Percentiles rank a stretch among this genome's conserved stretches.
Conservation (phyloP, 2,329 filamentous ascomycete genomes). For the Verticillium tricorpus region DNA sequence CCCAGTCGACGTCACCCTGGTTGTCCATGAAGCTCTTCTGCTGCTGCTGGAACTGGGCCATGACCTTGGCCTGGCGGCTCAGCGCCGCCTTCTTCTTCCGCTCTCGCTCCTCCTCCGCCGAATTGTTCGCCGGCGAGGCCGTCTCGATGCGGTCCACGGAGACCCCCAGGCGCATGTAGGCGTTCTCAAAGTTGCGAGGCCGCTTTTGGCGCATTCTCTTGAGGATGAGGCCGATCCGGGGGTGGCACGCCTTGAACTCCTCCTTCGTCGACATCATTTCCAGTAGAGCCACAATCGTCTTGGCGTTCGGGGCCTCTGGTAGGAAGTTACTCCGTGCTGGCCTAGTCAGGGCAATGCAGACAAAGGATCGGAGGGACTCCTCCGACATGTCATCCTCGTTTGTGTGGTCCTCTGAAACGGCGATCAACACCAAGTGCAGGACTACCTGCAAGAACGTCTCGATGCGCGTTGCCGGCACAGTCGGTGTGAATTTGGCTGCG, state of each 20-base stretch:
- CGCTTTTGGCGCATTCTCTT: constrained; percentile 81
- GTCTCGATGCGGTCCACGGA: constrained; percentile 76
- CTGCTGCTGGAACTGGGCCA: constrained; percentile 97
- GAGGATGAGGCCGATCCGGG: constrained; percentile 79
- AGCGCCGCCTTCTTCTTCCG: constrained; percentile 86
- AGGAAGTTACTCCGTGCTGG: constrained; percentile 58
- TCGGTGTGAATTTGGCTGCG: constrained; percentile 63
- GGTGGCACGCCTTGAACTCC: constrained; percentile 75
- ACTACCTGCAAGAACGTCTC: constrained; percentile 92
- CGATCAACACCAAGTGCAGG: constrained; percentile 80
- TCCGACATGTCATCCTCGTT: constrained; percentile 46
- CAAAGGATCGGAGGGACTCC: constrained; percentile 60
- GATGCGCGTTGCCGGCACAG: constrained; percentile 74
- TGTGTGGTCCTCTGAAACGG: constrained; percentile 74
- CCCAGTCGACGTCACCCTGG: constrained; percentile 85
- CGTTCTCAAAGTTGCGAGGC: constrained; percentile 66
- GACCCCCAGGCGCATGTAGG: constrained; percentile 60
- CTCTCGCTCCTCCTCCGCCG: constrained; percentile 69
- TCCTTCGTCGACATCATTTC: constrained; percentile 61
- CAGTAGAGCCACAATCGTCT: constrained; percentile 61
- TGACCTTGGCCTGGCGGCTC: constrained; percentile 86
- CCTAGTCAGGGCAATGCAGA: constrained; percentile 64
- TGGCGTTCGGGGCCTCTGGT: constrained; percentile 48
- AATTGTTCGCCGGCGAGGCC: constrained; percentile 68
- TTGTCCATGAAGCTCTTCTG: constrained; percentile 92